Conservation (phyloP, 2,329 filamentous ascomycete species). For the Apiospora hydei region DNA sequence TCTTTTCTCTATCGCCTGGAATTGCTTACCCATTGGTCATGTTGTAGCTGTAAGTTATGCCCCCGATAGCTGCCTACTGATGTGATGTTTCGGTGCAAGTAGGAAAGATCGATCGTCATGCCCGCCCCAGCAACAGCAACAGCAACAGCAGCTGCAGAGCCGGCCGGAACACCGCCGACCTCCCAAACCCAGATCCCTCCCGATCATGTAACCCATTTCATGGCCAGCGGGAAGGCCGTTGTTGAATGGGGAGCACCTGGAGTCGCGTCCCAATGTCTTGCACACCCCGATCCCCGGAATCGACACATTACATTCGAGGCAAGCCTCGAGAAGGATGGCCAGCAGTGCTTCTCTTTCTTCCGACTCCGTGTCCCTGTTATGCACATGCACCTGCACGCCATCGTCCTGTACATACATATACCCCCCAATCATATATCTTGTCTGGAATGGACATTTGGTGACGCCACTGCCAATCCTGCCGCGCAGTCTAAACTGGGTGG, state of each 20-base stretch:
- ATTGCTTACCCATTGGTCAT: too few species aligned
- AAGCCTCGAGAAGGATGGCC: conserved; percentile 21
- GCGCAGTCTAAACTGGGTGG: conserved; percentile 22
- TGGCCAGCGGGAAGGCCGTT: conserved; percentile 22
- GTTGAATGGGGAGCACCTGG: conserved; percentile 23
- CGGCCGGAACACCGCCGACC: background rate
- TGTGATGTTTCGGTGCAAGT: conserved; percentile 14
- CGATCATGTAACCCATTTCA: conserved; percentile 19
- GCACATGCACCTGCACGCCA: conserved; percentile 26
- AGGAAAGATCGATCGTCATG: conserved; percentile 8
- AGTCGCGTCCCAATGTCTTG: conserved; percentile 13
- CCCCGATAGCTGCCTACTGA: conserved; percentile 18
- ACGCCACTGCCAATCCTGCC: background rate
- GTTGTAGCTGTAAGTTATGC: conserved; percentile 14
- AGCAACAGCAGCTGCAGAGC: background rate
- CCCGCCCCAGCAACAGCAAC: conserved; percentile 12
- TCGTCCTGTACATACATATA: conserved; percentile 27
- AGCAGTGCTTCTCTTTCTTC: conserved; percentile 22
- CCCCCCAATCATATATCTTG: conserved; percentile 26
- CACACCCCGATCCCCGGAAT: conserved; percentile 26
- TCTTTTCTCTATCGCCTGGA: background rate
- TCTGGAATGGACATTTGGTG: conserved; percentile 19
- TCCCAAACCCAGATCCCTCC: background rate
- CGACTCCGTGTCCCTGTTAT: conserved; percentile 25
- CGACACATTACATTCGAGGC: conserved; percentile 25